Base-by-base conservation (phyloP, 2,329 filamentous ascomycete genomes). In the Plectosphaerella cucumerina region DNA sequence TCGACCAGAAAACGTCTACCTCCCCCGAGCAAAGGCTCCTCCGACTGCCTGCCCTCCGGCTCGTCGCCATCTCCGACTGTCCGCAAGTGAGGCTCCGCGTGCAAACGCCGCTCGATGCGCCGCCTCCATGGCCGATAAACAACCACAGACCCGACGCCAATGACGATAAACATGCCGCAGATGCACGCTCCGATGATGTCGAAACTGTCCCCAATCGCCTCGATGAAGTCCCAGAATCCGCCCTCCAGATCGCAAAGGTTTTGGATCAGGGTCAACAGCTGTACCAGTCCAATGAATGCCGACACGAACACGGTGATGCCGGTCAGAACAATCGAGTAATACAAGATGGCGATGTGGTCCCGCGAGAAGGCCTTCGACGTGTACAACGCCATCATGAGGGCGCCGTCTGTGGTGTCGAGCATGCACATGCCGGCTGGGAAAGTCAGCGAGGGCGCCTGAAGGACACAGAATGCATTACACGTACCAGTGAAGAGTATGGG, bases 371-470 rank as follows among this genome's bases (percentile, higher is more conserved):
- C 76, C 54, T 82, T 89, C 37, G 86, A 88, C 0, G 92, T 91
- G 69, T 99, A 97, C 1, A 97, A 76, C 1, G 87, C 86, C 82
- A 96, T 92, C 92, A 97, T 97, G 18, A 97, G 77, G 1, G 93
- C 93, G 21, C 93, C 93, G 60, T 97, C 94, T 0, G 86, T 87
- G 0, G 92, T 97, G 68, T 97, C 94, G 6, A 97, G 75, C 20
- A 97, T 78, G 66, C 92, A 97, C 94, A 99, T 97, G 52, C 90
- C 94, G 1, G 88, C 90, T 86, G 46, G 1, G 9, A 18, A 26
- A 6, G 42, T 23, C 14, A 31, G 20, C 11, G 17, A 22, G 41
- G 18, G 6, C 3, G 15, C 5, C 50, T 53, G n/a, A 50, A 14
- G 31, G 31, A 8, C 15, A 18, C n/a, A 21, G n/a, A 20, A 33